These are phyloP conservation scores for Hypholoma fasciculare DNA, from an alignment of 768 basidiomycete species.

Conservation along the genomic window DNA sequence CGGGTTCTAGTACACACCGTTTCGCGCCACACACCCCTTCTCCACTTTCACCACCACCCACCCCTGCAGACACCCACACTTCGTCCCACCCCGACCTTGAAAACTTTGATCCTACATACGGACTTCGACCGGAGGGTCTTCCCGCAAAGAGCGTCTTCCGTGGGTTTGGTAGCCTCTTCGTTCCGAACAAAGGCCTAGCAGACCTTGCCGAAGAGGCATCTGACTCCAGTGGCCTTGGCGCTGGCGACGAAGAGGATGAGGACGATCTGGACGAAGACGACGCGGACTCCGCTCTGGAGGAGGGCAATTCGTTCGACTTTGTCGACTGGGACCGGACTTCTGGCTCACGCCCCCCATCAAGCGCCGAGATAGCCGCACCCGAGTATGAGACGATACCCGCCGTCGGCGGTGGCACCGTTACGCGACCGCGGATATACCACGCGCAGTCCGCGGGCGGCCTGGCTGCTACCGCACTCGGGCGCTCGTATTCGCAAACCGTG, in stretches of 20 bases:
- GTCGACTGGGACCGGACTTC: conserved; percentile 68
- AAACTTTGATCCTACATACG: conserved; percentile 95
- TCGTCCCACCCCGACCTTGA: conserved; percentile 52
- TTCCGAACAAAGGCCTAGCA: conserved; percentile 67
- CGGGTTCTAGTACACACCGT: conserved; percentile 17
- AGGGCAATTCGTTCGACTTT: conserved; percentile 56
- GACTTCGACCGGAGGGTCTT: conserved; percentile 87
- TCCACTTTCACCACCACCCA: conserved; percentile 18
- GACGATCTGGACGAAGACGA: conserved; percentile 39
- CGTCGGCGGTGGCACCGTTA: conserved; percentile 86
- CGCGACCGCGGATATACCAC: conserved; percentile 83
- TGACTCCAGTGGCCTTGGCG: conserved; percentile 29
- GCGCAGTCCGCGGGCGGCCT: conserved; percentile 60
- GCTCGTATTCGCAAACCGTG: conserved; percentile 13
- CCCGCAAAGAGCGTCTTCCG: conserved; percentile 83
- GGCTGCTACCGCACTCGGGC: conserved; percentile 9
- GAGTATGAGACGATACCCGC: conserved; percentile 92
- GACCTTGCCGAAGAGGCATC: conserved; percentile 72
- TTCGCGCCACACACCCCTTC: conserved; percentile 16
- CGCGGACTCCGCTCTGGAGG: conserved; percentile 30
- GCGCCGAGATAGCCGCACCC: conserved; percentile 37
- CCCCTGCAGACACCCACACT: conserved; percentile 23
- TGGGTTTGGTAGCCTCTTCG: conserved; percentile 74
- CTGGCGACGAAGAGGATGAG: conserved; percentile 33
- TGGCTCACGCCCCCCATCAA: conserved; percentile 44